Conservation (phyloP, 176 grass and related monocot species). For the Carex parvula region DNA sequence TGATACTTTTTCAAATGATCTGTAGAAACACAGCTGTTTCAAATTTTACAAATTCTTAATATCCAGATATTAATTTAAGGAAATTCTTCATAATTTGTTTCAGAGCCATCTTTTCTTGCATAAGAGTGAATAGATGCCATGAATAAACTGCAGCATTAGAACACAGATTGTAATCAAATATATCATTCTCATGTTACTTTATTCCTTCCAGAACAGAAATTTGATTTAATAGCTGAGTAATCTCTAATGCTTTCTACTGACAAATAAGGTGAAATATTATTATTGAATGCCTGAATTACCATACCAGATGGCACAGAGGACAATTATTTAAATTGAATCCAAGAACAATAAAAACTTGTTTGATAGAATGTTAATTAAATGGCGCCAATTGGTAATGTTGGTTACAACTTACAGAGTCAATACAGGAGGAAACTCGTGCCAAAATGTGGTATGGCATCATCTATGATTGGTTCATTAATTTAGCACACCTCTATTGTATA, state of each 20-base stretch:
- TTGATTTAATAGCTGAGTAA: neutral
- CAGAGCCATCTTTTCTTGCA: neutral
- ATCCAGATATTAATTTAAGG: neutral
- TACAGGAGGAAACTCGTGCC: too few species aligned
- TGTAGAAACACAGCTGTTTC: conserved; percentile 25
- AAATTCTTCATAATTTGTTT: neutral
- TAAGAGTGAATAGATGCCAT: neutral
- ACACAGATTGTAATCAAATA: neutral
- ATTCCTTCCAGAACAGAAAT: neutral
- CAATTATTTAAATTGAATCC: neutral
- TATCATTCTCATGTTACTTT: neutral
- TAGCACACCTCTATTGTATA: too few species aligned
- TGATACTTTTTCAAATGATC: conserved; percentile 37
- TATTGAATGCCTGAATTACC: neutral
- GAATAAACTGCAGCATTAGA: neutral
- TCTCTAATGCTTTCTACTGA: neutral
- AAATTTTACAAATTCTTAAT: neutral
- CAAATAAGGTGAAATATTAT: neutral
- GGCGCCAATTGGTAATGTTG: neutral
- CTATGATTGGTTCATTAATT: too few species aligned
- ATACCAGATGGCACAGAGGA: neutral
- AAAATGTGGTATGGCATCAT: too few species aligned
- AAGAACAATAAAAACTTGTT: neutral
- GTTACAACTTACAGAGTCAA: neutral
- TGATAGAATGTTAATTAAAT: neutral